Percentiles rank a stretch among this genome's conserved stretches.
Evolutionary conservation across 2,329 filamentous ascomycete species (phyloP).

Genomic region (Helminthosporium solani): DNA sequence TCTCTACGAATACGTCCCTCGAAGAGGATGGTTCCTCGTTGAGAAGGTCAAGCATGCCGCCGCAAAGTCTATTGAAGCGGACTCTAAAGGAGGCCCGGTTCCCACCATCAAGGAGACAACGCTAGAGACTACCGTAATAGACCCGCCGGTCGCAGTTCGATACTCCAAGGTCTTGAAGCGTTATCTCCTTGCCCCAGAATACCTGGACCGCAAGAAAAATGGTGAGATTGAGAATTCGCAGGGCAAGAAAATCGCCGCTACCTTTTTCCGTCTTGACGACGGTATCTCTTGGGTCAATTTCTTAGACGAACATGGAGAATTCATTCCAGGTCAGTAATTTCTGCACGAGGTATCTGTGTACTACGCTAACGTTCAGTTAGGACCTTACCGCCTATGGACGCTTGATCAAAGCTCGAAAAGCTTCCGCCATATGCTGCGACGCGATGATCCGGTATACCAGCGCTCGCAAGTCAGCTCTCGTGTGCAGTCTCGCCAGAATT

Average conservation of each 20-base stretch:
- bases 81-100: conserved; percentile 17
- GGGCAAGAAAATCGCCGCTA: conserved; percentile 39
- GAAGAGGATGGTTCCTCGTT: conserved; percentile 53
- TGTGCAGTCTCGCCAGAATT: conserved; percentile 21
- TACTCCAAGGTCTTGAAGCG: conserved; percentile 53
- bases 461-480: conserved; percentile 14
- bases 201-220: conserved; percentile 49
- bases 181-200: conserved; percentile 51
- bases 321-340: conserved; percentile 44
- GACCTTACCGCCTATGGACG: conserved; percentile 52
- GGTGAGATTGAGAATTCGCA: conserved; percentile 43
- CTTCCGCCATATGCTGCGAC: conserved; percentile 43
- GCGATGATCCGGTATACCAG: conserved; percentile 40
- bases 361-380: neutral
- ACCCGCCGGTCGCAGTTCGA: conserved; percentile 41
- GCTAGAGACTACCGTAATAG: conserved; percentile 27
- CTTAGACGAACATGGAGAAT: conserved; percentile 52
- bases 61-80: conserved; percentile 26
- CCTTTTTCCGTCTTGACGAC: conserved; percentile 54
- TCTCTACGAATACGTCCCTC: conserved; percentile 52
- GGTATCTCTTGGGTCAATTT: conserved; percentile 52
- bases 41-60: conserved; percentile 40
- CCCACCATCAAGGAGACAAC: conserved; percentile 4
- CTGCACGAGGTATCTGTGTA: too few species aligned
- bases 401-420: conserved; percentile 44